Percentiles rank a stretch among this genome's conserved stretches.
These are phyloP conservation scores for Saccharomycodes ludwigii DNA, from an alignment of 805 yeast species.

Conservation along the genomic window DNA sequence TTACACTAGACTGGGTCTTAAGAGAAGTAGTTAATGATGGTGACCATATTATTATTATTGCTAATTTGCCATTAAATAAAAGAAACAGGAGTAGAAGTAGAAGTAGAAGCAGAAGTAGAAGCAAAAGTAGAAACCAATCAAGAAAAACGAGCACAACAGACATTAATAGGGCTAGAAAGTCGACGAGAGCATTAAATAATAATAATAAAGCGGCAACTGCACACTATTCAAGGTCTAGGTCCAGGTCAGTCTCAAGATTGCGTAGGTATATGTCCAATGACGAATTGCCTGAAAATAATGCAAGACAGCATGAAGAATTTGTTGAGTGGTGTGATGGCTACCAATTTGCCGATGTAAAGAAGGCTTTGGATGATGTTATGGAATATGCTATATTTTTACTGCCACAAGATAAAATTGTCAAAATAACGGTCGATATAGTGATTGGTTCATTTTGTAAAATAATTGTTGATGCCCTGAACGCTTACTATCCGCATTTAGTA, in stretches of 20 bases:
- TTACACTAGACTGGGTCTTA: slow-evolving; percentile 61
- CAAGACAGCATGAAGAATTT: slow-evolving; percentile 7
- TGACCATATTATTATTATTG: slow-evolving; percentile 51
- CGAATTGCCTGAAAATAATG: slow-evolving; percentile 3
- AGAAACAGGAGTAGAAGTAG: slow-evolving; percentile 10
- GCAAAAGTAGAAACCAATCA: slow-evolving; percentile 2
- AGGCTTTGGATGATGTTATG: slow-evolving; percentile 14
- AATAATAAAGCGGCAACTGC: slow-evolving; percentile 1
- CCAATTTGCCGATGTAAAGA: slow-evolving; percentile 13
- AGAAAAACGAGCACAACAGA: background rate
- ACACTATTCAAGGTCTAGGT: slow-evolving; percentile 6
- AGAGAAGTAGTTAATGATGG: slow-evolving; percentile 44
- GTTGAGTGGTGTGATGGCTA: slow-evolving; percentile 23
- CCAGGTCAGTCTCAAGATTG: slow-evolving; percentile 8
- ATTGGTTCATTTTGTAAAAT: slow-evolving; percentile 17
- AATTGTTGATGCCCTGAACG: slow-evolving; percentile 19
- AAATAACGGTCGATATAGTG: slow-evolving; percentile 22
- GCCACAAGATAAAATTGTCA: slow-evolving; percentile 15
- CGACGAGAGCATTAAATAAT: slow-evolving; percentile 1
- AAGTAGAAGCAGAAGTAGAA: slow-evolving; percentile 9
- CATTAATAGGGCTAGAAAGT: slow-evolving; percentile 1
- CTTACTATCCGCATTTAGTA: slow-evolving; percentile 22
- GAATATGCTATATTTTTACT: slow-evolving; percentile 13
- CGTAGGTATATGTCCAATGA: too few species aligned
- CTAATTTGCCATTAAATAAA: slow-evolving; percentile 23